A percentile compares a stretch with the other conserved stretches of the same genome.
phyloP scores from a whole-genome alignment of 208 protist genomes.

The Leishmania lainsoni region DNA sequence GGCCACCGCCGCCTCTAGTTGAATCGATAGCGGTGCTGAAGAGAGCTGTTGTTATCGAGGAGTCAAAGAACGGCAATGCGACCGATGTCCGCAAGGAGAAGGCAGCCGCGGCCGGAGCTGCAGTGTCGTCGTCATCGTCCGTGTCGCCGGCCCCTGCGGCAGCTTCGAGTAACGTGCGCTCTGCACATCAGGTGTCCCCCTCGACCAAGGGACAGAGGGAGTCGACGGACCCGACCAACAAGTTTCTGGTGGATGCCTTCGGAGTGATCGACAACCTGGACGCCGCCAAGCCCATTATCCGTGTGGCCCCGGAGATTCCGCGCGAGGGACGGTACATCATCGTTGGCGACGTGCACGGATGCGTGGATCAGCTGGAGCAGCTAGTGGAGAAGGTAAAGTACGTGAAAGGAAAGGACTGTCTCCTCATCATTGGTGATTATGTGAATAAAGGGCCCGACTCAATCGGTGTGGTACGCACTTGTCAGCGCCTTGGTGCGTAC shows the following conservation, averaged over 20 bases:
- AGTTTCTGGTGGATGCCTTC: conserved; percentile 35
- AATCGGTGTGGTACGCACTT: conserved; percentile 68
- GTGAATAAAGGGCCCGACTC: conserved; percentile 92
- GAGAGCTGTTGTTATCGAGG: conserved; percentile 15
- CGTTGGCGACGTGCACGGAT: conserved; percentile 92
- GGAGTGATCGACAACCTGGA: conserved; percentile 64
- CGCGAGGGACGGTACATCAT: conserved; percentile 75
- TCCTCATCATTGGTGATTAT: conserved; percentile 88
- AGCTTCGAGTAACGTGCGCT: background rate
- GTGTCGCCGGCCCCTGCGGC: background rate
- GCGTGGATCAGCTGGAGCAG: conserved; percentile 74
- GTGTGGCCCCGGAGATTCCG: conserved; percentile 48
- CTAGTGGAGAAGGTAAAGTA: conserved; percentile 87
- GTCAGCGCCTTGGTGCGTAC: conserved; percentile 67
- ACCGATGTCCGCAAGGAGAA: background rate
- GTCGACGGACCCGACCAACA: conserved; percentile 19
- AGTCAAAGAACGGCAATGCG: background rate
- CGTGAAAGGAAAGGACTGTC: conserved; percentile 63
- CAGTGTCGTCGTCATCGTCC: background rate
- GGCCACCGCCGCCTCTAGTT: conserved; percentile 14
- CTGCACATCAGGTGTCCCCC: background rate
- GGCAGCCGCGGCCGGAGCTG: conserved; percentile 4
- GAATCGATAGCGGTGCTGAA: conserved; percentile 16
- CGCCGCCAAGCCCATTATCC: conserved; percentile 64
- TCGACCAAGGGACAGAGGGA: conserved; percentile 1